These are phyloP conservation scores for Escovopsis sp. DNA, from an alignment of 2,329 filamentous ascomycete genomes.

Conservation along the genomic window DNA sequence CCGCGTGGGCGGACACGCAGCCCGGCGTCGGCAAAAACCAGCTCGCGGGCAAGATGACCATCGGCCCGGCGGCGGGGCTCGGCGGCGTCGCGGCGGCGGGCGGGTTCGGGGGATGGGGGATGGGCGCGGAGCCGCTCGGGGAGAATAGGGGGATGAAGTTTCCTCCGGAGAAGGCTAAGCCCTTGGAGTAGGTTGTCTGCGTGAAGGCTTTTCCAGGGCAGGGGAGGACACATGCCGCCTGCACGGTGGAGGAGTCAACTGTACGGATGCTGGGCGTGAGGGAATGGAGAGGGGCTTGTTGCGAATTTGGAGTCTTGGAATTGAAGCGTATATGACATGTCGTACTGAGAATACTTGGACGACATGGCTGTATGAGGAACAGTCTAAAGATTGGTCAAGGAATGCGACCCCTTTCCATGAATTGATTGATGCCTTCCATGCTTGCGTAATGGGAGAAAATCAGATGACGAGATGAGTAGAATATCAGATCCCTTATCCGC, in stretches of 20 bases:
- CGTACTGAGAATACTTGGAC: too few relatives aligned
- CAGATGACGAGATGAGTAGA: too few relatives aligned
- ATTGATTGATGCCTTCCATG: too few relatives aligned
- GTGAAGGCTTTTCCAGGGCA: too few relatives aligned
- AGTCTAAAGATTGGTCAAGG: too few relatives aligned
- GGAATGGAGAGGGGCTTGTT: neutral
- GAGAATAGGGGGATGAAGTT: constrained; percentile 21
- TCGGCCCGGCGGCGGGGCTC: constrained; percentile 18
- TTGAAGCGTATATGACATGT: neutral
- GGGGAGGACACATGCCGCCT: too few relatives aligned
- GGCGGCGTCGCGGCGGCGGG: constrained; percentile 15
- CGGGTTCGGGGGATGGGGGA: constrained; percentile 22
- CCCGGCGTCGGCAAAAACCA: constrained; percentile 28
- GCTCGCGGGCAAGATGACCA: constrained; percentile 18
- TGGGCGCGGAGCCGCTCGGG: constrained; percentile 12
- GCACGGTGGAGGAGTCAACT: too few relatives aligned
- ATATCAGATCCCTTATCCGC: too few relatives aligned
- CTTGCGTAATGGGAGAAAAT: too few relatives aligned
- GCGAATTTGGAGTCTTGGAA: neutral
- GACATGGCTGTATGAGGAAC: too few relatives aligned
- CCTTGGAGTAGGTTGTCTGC: neutral
- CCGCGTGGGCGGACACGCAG: constrained; percentile 21
- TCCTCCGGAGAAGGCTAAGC: constrained; percentile 11
- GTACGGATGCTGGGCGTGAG: too few relatives aligned
- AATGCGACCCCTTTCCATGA: too few relatives aligned